These are phyloP conservation scores for Diaporthe velutina DNA, from an alignment of 2,329 filamentous ascomycete species.

Conservation along the genomic window DNA sequence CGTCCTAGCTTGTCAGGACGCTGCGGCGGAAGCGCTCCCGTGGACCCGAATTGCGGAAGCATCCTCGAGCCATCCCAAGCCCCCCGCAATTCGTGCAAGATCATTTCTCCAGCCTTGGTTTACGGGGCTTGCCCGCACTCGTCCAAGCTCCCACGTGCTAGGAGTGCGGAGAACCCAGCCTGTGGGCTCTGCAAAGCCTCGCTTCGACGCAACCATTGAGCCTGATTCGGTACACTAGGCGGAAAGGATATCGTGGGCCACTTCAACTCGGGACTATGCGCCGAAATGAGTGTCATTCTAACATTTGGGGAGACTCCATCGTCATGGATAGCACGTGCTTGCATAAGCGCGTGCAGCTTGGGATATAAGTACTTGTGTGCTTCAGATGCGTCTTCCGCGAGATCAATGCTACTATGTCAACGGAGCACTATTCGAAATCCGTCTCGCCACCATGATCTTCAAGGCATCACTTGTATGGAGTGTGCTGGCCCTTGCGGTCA, in stretches of 20 bases:
- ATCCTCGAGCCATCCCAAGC: background rate
- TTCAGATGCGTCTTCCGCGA: background rate
- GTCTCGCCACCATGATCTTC: slow-evolving; percentile 20
- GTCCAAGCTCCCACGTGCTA: slow-evolving; percentile 20
- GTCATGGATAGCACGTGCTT: background rate
- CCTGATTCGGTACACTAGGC: slow-evolving; percentile 1
- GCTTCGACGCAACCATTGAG: slow-evolving; percentile 23
- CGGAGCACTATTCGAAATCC: background rate
- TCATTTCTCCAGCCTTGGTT: slow-evolving; percentile 33
- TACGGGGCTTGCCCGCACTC: slow-evolving; percentile 29
- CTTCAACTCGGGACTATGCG: background rate
- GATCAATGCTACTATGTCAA: background rate
- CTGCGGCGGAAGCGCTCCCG: slow-evolving; percentile 29
- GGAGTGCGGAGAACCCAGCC: slow-evolving; percentile 37
- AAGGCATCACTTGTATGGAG: slow-evolving; percentile 6
- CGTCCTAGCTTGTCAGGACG: background rate
- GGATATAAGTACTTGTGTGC: slow-evolving; percentile 2
- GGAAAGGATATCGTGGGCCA: background rate
- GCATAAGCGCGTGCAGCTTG: background rate
- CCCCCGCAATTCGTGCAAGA: slow-evolving; percentile 37
- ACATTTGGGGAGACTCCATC: background rate
- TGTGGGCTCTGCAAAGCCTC: slow-evolving; percentile 1
- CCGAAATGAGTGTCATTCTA: slow-evolving; percentile 6
- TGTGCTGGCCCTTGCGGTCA: background rate
- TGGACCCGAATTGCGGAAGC: slow-evolving; percentile 1